Evolutionary conservation across 164 flowering plant genomes (phyloP).

Genomic region (Amborella trichopoda): DNA sequence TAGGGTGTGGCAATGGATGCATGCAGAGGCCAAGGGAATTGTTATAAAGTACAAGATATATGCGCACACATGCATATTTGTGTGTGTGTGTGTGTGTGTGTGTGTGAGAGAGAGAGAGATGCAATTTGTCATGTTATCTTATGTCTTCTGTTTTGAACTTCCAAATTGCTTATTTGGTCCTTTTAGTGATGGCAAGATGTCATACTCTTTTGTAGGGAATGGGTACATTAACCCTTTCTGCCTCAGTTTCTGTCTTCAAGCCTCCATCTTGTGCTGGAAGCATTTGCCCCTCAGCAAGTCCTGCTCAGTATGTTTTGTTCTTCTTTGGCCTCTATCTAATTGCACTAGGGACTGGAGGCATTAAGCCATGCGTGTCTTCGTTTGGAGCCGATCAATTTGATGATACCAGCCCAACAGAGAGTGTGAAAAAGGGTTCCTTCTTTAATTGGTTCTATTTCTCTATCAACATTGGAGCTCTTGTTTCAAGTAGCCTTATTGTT

Average conservation of each 20-base stretch:
- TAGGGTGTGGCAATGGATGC: too few species aligned
- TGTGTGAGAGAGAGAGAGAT: too few species aligned
- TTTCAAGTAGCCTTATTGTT: constrained; percentile 66
- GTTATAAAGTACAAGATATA: too few species aligned
- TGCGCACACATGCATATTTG: too few species aligned
- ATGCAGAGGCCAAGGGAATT: too few species aligned
- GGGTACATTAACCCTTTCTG: constrained; percentile 72
- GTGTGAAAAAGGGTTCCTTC: constrained; percentile 70
- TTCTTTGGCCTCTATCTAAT: constrained; percentile 70
- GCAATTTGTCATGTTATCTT: too few species aligned
- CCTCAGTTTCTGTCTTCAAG: constrained; percentile 54
- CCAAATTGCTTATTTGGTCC: too few species aligned
- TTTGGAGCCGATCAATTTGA: constrained; percentile 94
- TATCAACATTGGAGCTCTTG: constrained; percentile 70
- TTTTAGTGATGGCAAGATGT: too few species aligned
- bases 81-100: too few species aligned
- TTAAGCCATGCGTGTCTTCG: constrained; percentile 84
- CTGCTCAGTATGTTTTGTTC: constrained; percentile 63
- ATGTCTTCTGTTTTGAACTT: too few species aligned
- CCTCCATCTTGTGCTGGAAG: constrained; percentile 54
- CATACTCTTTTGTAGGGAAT: constrained; percentile 39
- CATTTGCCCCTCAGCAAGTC: constrained; percentile 49
- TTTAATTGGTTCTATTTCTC: constrained; percentile 93
- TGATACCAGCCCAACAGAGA: constrained; percentile 63
- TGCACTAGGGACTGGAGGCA: constrained; percentile 86